Evolutionary conservation across 2,329 filamentous ascomycete genomes (phyloP).

Genomic region (Bertia moriformis): DNA sequence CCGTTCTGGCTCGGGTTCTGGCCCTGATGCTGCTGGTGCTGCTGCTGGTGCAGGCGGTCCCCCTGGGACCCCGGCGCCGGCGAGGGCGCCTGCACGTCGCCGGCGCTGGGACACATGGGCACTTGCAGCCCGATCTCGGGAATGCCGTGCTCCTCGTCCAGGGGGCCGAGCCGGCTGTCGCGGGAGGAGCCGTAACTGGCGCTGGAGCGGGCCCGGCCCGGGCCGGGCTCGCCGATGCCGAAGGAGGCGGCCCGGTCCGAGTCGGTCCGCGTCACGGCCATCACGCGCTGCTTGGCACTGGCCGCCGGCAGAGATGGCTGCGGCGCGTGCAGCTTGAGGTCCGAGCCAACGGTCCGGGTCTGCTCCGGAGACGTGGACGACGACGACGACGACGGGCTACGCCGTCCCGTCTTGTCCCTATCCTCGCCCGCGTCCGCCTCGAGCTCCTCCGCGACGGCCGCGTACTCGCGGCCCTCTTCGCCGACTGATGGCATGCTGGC

Average conservation of each 20-base stretch:
- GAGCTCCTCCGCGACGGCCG: conserved; percentile 32
- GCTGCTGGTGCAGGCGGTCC: conserved; percentile 26
- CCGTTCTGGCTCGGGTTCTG: conserved; percentile 58
- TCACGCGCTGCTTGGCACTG: conserved; percentile 71
- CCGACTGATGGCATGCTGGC: conserved; percentile 77
- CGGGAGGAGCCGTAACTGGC: conserved; percentile 34
- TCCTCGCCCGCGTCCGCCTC: conserved; percentile 23
- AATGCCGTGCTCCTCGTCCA: conserved; percentile 76
- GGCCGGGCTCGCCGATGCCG: conserved; percentile 59
- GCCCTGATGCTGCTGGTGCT: conserved; percentile 51
- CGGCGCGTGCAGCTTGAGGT: conserved; percentile 76
- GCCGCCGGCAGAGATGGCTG: conserved; percentile 70
- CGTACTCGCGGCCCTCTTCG: conserved; percentile 82
- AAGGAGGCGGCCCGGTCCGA: conserved; percentile 79
- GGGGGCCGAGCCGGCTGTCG: conserved; percentile 31
- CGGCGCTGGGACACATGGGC: conserved; percentile 82
- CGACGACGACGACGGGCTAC: too few species aligned
- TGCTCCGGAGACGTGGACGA: conserved; percentile 43
- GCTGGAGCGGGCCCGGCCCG: conserved; percentile 38
- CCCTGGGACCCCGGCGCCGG: conserved; percentile 43
- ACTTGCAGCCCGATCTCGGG: conserved; percentile 85
- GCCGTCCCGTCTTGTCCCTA: conserved; percentile 7
- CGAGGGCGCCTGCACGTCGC: conserved; percentile 90
- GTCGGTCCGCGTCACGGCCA: conserved; percentile 76
- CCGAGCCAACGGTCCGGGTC: conserved; percentile 63